phyloP scores from a whole-genome alignment of 805 yeast species.

The Hanseniaspora mollemarum region DNA sequence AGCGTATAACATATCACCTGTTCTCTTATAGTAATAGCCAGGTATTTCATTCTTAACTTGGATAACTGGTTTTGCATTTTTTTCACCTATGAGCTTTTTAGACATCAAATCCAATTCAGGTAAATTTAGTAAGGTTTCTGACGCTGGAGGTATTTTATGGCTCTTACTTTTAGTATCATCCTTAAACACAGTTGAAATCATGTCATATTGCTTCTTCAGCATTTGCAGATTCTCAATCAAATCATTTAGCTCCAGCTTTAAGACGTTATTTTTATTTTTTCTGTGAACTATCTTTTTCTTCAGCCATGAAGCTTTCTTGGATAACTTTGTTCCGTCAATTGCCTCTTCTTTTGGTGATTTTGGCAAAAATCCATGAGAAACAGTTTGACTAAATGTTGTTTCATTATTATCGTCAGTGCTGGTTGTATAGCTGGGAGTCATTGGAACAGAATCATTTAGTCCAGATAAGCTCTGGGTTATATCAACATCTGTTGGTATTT shows the following conservation, averaged over 20 bases:
- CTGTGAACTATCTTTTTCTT: conserved; percentile 23
- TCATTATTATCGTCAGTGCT: not conserved
- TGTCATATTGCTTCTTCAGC: conserved; percentile 20
- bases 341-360: conserved; percentile 9
- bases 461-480: not conserved
- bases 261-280: conserved; percentile 22
- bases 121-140: not conserved
- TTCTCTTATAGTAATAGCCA: conserved; percentile 10
- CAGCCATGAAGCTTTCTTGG: conserved; percentile 18
- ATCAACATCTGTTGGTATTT: not conserved
- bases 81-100: not conserved
- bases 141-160: not conserved
- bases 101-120: not conserved
- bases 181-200: conserved; percentile 6
- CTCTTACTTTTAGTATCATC: not conserved
- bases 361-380: not conserved
- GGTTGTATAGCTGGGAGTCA: conserved; percentile 13
- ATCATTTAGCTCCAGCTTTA: conserved; percentile 23
- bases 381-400: not conserved
- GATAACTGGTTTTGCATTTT: not conserved
- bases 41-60: not conserved
- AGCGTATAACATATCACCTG: not conserved
- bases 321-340: conserved; percentile 5
- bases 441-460: conserved; percentile 13
- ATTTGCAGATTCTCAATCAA: conserved; percentile 23